A percentile compares a stretch with the other conserved stretches of the same genome.
These are phyloP conservation scores for Hymenoscyphus occultus DNA, from an alignment of 2,329 filamentous ascomycete species.

Conservation along the genomic window DNA sequence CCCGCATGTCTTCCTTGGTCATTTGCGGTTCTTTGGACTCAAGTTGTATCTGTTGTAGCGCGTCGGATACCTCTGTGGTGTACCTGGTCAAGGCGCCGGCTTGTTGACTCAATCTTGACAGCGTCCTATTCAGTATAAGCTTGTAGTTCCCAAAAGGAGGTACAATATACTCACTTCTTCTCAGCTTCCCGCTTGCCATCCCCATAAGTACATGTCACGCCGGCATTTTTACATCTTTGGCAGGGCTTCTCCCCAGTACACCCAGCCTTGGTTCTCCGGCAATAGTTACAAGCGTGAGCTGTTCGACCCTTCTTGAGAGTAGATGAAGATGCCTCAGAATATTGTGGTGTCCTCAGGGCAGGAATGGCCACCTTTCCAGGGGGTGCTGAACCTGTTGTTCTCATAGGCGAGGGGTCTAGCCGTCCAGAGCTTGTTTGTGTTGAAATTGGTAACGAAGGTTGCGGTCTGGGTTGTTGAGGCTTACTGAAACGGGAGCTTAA, in stretches of 20 bases:
- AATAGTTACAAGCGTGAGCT: constrained; percentile 37
- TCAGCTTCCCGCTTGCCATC: constrained; percentile 34
- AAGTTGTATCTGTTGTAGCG: constrained; percentile 25
- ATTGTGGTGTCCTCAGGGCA: constrained; percentile 17
- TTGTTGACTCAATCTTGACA: constrained; percentile 26
- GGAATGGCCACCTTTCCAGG: constrained; percentile 30
- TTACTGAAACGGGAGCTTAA: background rate
- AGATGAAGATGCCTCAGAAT: constrained; percentile 12
- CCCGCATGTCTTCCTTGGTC: constrained; percentile 22
- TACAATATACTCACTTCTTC: constrained; percentile 22
- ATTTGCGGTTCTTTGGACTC: constrained; percentile 18
- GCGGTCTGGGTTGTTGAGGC: background rate
- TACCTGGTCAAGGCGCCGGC: constrained; percentile 18
- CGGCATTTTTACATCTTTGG: constrained; percentile 31
- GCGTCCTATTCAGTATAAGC: constrained; percentile 17
- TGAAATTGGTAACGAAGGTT: background rate
- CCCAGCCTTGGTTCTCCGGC: constrained; percentile 38
- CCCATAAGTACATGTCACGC: constrained; percentile 28
- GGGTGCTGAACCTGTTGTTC: background rate
- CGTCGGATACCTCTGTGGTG: constrained; percentile 22
- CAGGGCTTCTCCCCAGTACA: constrained; percentile 39
- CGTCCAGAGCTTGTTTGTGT: background rate
- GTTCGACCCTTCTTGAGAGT: constrained; percentile 26
- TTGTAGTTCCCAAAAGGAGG: background rate
- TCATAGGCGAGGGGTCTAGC: background rate